Evolutionary conservation across 2,329 filamentous ascomycete genomes (phyloP).

Genomic region (Phoma sp.): DNA sequence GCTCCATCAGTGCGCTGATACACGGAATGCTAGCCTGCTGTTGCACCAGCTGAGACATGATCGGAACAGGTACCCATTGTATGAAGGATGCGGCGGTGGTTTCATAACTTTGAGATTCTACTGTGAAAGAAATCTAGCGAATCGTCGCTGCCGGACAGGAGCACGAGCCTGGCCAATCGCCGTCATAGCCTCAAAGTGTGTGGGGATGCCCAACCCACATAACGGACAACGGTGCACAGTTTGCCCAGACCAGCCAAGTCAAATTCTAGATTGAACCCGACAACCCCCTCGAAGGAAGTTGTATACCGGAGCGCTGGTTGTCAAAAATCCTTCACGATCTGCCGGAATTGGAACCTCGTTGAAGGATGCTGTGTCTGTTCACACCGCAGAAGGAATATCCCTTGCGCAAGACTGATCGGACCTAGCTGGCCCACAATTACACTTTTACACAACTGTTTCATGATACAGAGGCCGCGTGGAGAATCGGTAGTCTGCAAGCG

Average conservation of each 20-base stretch:
- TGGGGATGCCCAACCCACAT: too few species aligned
- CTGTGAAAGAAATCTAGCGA: neutral
- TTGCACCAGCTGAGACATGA: neutral
- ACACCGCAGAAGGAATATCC: too few species aligned
- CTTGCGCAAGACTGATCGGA: neutral
- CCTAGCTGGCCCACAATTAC: neutral
- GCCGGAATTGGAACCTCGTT: neutral
- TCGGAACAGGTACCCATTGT: neutral
- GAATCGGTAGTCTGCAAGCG: neutral
- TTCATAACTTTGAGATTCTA: neutral
- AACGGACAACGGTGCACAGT: too few species aligned
- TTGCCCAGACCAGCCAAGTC: too few species aligned
- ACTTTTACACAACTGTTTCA: neutral
- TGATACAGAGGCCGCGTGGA: neutral
- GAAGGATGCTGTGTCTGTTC: neutral
- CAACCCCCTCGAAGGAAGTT: too few species aligned
- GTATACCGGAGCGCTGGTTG: neutral
- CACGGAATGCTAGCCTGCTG: neutral
- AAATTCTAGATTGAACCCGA: slow-evolving; percentile 1
- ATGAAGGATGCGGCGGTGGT: neutral
- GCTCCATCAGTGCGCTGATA: too few species aligned
- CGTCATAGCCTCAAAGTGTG: too few species aligned
- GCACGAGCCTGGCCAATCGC: neutral
- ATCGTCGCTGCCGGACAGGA: neutral
- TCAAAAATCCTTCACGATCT: neutral